Evolutionary conservation across 192 early-diverging fungal species (phyloP), one percentile per base, ranked within the genome.

Genomic region (Oehlia diaphana): DNA sequence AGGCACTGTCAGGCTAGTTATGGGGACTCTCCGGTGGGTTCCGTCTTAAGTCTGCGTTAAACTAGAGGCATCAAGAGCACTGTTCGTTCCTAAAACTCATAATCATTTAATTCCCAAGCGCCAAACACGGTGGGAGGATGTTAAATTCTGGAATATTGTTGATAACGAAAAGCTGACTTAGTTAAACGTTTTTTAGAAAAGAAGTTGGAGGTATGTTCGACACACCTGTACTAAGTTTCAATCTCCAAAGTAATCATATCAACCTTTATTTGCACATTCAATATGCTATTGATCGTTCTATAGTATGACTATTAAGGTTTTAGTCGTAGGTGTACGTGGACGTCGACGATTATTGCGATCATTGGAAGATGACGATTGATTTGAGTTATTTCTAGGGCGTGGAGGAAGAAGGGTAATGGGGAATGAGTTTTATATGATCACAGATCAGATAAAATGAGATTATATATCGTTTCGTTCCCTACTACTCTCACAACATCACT

Each of bases 61-160:
- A 26, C 26, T 26, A 26, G 26, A 26, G 26, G 26, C 26, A 26
- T 2, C 16, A 70, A 70, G 68, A 70, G 37, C 37, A 12, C 68
- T 35, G 37, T 70, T 70, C 68, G 6, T 42, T 70, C 37, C 35
- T 39, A 42, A 70, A 35, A 8, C 31, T 70, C 16, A 35, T n/a
- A 70, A 70, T 42, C 39, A 35, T 70, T 70, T 35, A 44, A 26
- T 70, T 70, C 44, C 68, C 6, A 44, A 70, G 68, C 68, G 68
- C 31, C 69, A 71, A 71, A 19, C 69, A 37, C 69, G 23, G 42
- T 5, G 69, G 7, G 69, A 47, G 4, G 69, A 71, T 16, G 69
- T 71, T 35, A 39, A 71, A 71, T 71, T 44, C 42, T 71, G 69
- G 35, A 71, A 71, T 71, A 39, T 16, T 37, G n/a, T 71, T 47